Conservation (phyloP, 441 rosid genomes). For the Syzygium malaccense region DNA sequence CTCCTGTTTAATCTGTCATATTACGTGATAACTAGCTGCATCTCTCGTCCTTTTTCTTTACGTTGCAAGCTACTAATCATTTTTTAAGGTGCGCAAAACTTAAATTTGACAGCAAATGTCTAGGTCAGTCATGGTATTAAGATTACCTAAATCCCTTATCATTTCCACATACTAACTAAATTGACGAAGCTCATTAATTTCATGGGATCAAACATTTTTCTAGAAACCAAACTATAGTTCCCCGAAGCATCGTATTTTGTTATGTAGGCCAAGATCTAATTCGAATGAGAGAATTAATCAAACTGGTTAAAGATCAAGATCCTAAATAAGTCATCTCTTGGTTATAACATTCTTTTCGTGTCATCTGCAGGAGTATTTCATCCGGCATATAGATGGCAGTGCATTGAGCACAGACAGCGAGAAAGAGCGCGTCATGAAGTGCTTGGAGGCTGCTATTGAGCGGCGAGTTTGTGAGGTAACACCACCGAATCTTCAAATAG, state of each 20-base stretch:
- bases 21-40: not conserved
- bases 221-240: not conserved
- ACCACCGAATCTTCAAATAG: no score
- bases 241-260: not conserved
- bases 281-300: not conserved
- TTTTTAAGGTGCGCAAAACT: not conserved
- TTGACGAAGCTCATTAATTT: not conserved
- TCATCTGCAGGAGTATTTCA: constrained; percentile 36
- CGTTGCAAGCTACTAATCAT: not conserved
- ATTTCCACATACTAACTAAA: not conserved
- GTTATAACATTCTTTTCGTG: not conserved
- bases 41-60: not conserved
- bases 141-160: not conserved
- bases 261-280: not conserved
- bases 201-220: not conserved
- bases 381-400: constrained; percentile 37
- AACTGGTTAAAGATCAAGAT: not conserved
- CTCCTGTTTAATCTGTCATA: not conserved
- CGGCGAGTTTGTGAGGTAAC: constrained; percentile 45
- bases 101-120: not conserved
- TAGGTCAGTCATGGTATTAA: not conserved
- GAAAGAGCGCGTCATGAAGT: constrained; percentile 35
- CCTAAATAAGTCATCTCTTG: not conserved
- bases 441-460: constrained; percentile 48
- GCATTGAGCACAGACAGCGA: constrained; percentile 27